Evolutionary conservation across 495 filamentous ascomycete species (phyloP).

Genomic region (Xylaria flabelliformis): DNA sequence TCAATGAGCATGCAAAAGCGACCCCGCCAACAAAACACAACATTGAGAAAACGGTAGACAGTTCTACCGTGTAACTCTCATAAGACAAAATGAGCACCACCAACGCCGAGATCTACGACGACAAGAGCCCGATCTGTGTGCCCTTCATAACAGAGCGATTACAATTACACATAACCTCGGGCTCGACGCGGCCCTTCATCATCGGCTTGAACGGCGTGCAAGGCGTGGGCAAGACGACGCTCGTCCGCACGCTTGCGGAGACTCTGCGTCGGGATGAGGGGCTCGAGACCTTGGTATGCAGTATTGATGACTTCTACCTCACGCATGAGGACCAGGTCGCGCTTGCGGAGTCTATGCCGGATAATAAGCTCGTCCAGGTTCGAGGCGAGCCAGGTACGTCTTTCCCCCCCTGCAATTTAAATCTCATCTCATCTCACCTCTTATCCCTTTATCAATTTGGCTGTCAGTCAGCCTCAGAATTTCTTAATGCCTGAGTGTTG

Average conservation of each 20-base stretch:
- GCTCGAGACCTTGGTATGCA: constrained; percentile 76
- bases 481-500: background rate
- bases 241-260: constrained; percentile 72
- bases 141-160: constrained; percentile 80
- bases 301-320: constrained; percentile 93
- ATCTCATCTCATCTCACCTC: background rate
- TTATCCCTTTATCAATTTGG: background rate
- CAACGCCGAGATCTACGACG: constrained; percentile 68
- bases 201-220: constrained; percentile 74
- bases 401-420: background rate
- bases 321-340: constrained; percentile 71
- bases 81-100: constrained; percentile 28
- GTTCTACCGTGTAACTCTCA: background rate
- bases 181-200: constrained; percentile 56
- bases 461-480: background rate
- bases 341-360: constrained; percentile 67
- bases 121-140: constrained; percentile 86
- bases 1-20: background rate
- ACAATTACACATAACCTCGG: constrained; percentile 53
- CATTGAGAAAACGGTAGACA: background rate
- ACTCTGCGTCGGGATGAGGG: constrained; percentile 71
- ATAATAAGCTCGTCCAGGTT: constrained; percentile 79
- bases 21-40: background rate
- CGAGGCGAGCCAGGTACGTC: constrained; percentile 74
- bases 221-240: constrained; percentile 89